Conservation (phyloP, 2,329 filamentous ascomycete genomes). For the Lasiodiplodia theobromae region DNA sequence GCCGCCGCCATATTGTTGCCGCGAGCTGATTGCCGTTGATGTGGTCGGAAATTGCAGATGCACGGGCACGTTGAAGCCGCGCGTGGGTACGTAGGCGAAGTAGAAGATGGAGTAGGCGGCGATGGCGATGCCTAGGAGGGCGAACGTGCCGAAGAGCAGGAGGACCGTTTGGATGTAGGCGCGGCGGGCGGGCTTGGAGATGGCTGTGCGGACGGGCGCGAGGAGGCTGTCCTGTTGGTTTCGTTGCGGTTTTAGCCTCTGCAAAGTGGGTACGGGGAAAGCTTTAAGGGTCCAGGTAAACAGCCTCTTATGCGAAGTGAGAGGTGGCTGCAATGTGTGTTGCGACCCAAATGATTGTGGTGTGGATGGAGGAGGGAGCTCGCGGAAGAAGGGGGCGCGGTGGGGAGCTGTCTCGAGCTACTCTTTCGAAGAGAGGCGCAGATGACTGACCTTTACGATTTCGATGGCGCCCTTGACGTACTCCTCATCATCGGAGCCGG, state of each 20-base stretch:
- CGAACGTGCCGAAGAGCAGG: slow-evolving; percentile 58
- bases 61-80: slow-evolving; percentile 67
- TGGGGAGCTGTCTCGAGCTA: neutral
- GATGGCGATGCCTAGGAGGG: slow-evolving; percentile 65
- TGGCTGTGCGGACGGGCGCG: slow-evolving; percentile 60
- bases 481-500: slow-evolving; percentile 25
- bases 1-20: slow-evolving; percentile 14
- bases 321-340: neutral
- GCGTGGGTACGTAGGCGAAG: slow-evolving; percentile 70
- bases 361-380: neutral
- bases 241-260: neutral
- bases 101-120: slow-evolving; percentile 73
- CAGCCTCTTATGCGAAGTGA: neutral
- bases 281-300: no score
- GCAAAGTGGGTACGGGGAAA: no score
- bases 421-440: neutral
- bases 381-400: neutral
- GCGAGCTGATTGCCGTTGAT: slow-evolving; percentile 24
- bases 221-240: slow-evolving; percentile 59
- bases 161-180: slow-evolving; percentile 69
- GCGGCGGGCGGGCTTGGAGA: slow-evolving; percentile 68
- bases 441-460: slow-evolving; percentile 24
- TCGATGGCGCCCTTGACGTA: slow-evolving; percentile 23
- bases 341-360: neutral
- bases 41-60: slow-evolving; percentile 69